Conservation (phyloP, 495 filamentous ascomycete species). For the Penicillium steckii region DNA sequence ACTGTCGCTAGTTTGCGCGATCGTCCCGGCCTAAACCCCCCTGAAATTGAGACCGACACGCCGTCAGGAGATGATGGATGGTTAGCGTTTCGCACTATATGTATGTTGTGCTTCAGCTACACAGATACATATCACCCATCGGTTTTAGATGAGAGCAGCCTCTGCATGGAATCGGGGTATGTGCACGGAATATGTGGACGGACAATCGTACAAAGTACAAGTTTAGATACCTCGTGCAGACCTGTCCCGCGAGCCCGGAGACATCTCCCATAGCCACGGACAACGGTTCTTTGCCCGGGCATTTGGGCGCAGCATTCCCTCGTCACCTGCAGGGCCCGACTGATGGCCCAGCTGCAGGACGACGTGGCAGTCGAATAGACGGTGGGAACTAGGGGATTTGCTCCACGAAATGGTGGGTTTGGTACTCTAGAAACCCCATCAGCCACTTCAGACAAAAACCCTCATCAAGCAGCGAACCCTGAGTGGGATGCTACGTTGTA, state of each 20-base stretch:
- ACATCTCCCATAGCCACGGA: neutral
- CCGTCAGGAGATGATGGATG: neutral
- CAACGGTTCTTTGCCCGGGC: constrained; percentile 1
- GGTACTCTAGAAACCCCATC: neutral
- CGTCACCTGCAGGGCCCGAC: constrained; percentile 24
- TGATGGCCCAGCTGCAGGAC: constrained; percentile 15
- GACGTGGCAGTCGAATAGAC: constrained; percentile 23
- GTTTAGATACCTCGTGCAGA: neutral
- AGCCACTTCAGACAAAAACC: neutral
- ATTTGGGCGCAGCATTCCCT: neutral
- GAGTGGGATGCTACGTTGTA: neutral
- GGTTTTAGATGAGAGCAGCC: neutral
- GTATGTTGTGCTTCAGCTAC: neutral
- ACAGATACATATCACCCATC: neutral
- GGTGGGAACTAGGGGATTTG: constrained; percentile 4
- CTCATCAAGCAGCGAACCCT: too few species aligned
- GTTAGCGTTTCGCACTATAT: neutral
- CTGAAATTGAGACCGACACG: neutral
- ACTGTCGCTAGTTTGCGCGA: constrained; percentile 2
- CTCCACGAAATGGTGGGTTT: constrained; percentile 4
- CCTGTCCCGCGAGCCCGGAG: neutral
- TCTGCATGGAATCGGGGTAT: too few species aligned
- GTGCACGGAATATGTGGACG: neutral
- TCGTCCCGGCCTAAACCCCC: neutral
- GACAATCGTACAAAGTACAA: neutral